Conservation (phyloP, 176 grass and related monocot species). For the Elymus sibiricus region DNA sequence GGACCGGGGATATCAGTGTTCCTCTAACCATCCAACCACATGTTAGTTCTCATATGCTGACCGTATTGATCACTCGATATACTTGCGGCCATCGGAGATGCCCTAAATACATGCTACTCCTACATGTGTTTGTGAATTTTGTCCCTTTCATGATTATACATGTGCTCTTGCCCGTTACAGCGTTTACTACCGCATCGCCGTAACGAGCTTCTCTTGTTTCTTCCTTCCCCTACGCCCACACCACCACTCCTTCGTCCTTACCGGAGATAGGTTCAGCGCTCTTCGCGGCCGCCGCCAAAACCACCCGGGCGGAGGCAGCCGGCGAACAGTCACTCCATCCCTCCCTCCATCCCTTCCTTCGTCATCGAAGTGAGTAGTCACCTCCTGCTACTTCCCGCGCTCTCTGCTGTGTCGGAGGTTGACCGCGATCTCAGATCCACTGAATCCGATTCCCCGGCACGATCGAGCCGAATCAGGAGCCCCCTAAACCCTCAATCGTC, state of each 20-base stretch:
- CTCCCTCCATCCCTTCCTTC: background rate
- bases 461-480: background rate
- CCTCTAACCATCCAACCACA: too few species aligned
- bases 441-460: background rate
- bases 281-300: background rate
- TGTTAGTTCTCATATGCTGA: too few species aligned
- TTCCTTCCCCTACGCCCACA: background rate
- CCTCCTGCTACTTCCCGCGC: background rate
- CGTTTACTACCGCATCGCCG: background rate
- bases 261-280: slow-evolving; percentile 8
- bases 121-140: too few species aligned
- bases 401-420: background rate
- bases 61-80: too few species aligned
- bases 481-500: background rate
- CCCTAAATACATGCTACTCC: too few species aligned
- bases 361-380: background rate
- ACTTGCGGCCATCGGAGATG: too few species aligned
- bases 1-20: too few species aligned
- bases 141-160: too few species aligned
- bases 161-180: background rate
- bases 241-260: background rate
- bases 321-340: background rate
- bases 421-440: slow-evolving; percentile 36
- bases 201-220: background rate
- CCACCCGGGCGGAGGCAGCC: background rate